phyloP scores from a whole-genome alignment of 23 red algal genomes.

The Cyanidiococcus yangmingshanensis region DNA sequence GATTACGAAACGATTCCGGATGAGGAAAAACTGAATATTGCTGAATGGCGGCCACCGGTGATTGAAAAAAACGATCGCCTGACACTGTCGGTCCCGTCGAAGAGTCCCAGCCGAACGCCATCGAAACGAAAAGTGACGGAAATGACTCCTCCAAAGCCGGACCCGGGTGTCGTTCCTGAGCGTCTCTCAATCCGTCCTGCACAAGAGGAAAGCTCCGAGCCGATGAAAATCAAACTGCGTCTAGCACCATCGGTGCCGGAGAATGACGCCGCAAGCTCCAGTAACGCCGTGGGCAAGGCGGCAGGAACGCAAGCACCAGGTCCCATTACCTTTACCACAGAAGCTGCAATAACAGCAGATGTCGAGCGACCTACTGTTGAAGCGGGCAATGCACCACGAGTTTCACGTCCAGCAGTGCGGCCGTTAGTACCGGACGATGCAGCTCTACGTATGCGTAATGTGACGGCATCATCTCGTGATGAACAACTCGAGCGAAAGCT shows the following conservation, averaged over 20 bases:
- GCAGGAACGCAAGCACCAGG: neutral
- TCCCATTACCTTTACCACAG: neutral
- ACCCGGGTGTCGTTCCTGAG: neutral
- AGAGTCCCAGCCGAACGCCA: neutral
- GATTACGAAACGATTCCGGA: constrained; percentile 76
- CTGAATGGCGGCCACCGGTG: neutral
- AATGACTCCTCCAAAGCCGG: neutral
- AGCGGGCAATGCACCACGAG: neutral
- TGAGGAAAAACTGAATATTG: constrained; percentile 1
- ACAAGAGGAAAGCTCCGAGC: neutral
- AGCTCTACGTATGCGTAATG: neutral
- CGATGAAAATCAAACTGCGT: constrained; percentile 14
- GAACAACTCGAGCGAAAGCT: neutral
- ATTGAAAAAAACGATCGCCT: neutral
- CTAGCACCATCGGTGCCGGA: neutral
- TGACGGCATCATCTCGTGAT: neutral
- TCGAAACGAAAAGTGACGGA: neutral
- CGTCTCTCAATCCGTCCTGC: neutral
- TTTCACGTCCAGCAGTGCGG: neutral
- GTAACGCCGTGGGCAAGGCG: neutral
- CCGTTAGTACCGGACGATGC: neutral
- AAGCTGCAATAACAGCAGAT: neutral
- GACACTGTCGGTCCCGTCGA: no score
- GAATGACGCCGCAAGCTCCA: neutral
- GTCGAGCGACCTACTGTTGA: neutral